Evolutionary conservation across 2,329 filamentous ascomycete species (phyloP).

Genomic region (Exophiala mesophila): DNA sequence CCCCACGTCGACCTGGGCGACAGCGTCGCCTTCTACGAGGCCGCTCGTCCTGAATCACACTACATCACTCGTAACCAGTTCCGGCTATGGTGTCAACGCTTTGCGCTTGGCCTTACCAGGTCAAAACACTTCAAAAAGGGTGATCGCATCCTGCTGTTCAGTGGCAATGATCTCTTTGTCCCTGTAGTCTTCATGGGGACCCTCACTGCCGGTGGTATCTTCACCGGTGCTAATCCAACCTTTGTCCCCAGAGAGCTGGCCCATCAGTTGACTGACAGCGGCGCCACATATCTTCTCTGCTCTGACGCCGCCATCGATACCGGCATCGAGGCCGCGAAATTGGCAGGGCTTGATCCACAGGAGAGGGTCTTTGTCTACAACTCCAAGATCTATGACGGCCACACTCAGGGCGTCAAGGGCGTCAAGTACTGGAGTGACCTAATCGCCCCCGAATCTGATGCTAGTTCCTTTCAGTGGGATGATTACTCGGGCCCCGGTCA

Average conservation of each 20-base stretch:
- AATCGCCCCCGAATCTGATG: slow-evolving; percentile 21
- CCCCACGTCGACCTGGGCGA: slow-evolving; percentile 36
- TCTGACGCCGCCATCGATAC: slow-evolving; percentile 27
- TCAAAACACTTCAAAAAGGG: slow-evolving; percentile 56
- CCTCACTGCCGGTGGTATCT: slow-evolving; percentile 68
- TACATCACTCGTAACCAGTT: slow-evolving; percentile 57
- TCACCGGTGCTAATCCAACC: slow-evolving; percentile 64
- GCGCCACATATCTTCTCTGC: slow-evolving; percentile 60
- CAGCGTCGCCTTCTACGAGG: slow-evolving; percentile 51
- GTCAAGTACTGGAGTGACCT: slow-evolving; percentile 22
- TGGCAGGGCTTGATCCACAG: slow-evolving; percentile 16
- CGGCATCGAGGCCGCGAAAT: slow-evolving; percentile 22
- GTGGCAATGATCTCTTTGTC: slow-evolving; percentile 65
- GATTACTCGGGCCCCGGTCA: slow-evolving; percentile 41
- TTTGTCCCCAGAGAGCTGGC: slow-evolving; percentile 65
- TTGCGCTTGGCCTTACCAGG: slow-evolving; percentile 59
- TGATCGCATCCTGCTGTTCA: slow-evolving; percentile 66
- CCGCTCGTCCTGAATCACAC: slow-evolving; percentile 57
- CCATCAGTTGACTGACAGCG: slow-evolving; percentile 65
- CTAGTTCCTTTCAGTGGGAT: slow-evolving; percentile 24
- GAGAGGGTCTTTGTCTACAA: slow-evolving; percentile 26
- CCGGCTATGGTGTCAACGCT: slow-evolving; percentile 61
- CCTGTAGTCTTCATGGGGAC: slow-evolving; percentile 63
- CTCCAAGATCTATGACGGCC: slow-evolving; percentile 18
- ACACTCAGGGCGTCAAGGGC: slow-evolving; percentile 12